phyloP scores from a whole-genome alignment of 1,284 basidiomycete species.

The Trametes polyzona region DNA sequence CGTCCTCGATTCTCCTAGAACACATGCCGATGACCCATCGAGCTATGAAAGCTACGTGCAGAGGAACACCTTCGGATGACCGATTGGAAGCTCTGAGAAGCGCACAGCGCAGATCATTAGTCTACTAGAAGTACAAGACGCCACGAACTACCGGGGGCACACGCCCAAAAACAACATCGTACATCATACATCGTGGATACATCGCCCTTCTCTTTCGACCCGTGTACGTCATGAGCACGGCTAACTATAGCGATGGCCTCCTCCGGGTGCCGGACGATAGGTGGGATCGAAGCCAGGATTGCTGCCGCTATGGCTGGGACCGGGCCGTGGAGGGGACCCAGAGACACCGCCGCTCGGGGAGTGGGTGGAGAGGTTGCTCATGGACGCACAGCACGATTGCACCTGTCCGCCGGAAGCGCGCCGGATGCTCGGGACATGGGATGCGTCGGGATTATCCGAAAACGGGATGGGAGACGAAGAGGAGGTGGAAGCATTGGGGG shows the following conservation, averaged over 20 bases:
- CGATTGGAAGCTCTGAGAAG: no score
- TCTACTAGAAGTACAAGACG: not conserved
- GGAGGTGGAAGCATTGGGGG: conserved; percentile 10
- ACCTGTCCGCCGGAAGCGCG: conserved; percentile 1
- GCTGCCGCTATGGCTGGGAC: not conserved
- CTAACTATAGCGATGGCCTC: not conserved
- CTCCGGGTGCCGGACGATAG: not conserved
- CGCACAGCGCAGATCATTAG: not conserved
- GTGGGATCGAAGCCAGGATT: not conserved
- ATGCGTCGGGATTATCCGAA: not conserved
- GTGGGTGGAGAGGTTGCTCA: conserved; percentile 7
- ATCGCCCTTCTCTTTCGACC: not conserved
- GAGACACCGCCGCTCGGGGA: not conserved
- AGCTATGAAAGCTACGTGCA: no score
- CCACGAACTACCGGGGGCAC: not conserved
- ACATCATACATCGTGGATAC: not conserved
- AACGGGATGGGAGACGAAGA: conserved; percentile 14
- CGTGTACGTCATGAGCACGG: not conserved
- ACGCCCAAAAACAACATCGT: not conserved
- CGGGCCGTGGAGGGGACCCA: not conserved
- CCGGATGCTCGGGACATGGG: not conserved
- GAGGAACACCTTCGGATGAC: no score
- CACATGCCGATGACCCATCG: no score
- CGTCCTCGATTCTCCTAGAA: no score
- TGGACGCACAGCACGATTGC: conserved; percentile 16